Evolutionary conservation across 1,284 basidiomycete species (phyloP).

Genomic region (Irpex sp.): DNA sequence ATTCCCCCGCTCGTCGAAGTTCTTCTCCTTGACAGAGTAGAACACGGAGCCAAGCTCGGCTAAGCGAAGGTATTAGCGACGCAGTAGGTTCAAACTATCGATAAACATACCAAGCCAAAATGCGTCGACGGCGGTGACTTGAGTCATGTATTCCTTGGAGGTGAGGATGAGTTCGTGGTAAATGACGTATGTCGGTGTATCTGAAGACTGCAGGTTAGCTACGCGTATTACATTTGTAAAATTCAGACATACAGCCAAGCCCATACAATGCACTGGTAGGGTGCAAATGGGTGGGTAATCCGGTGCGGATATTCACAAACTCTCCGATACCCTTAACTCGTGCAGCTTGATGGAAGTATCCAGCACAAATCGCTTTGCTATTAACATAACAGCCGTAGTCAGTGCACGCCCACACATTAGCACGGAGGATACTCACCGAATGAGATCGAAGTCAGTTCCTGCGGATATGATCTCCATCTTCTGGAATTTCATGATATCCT

Average conservation of each 20-base stretch:
- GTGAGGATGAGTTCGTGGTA: slow-evolving; percentile 96
- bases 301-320: slow-evolving; percentile 97
- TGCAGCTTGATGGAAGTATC: slow-evolving; percentile 99
- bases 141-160: slow-evolving; percentile 96
- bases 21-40: slow-evolving; percentile 94
- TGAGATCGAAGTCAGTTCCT: slow-evolving; percentile 93
- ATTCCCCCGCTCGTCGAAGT: slow-evolving; percentile 82
- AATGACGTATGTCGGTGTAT: slow-evolving; percentile 94
- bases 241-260: slow-evolving; percentile 75
- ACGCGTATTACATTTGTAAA: slow-evolving; percentile 6
- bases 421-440: slow-evolving; percentile 54
- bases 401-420: not conserved
- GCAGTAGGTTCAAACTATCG: slow-evolving; percentile 8
- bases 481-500: slow-evolving; percentile 98
- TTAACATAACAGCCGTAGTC: not conserved
- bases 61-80: slow-evolving; percentile 26
- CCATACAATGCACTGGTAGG: slow-evolving; percentile 97
- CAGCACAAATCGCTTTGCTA: slow-evolving; percentile 96
- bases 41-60: slow-evolving; percentile 93
- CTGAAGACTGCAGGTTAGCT: slow-evolving; percentile 35
- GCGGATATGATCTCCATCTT: slow-evolving; percentile 90
- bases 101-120: slow-evolving; percentile 81
- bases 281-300: slow-evolving; percentile 88
- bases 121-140: slow-evolving; percentile 92
- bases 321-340: slow-evolving; percentile 98